phyloP scores from a whole-genome alignment of 352 stramenopile species.

The Phytophthora brassicae region DNA sequence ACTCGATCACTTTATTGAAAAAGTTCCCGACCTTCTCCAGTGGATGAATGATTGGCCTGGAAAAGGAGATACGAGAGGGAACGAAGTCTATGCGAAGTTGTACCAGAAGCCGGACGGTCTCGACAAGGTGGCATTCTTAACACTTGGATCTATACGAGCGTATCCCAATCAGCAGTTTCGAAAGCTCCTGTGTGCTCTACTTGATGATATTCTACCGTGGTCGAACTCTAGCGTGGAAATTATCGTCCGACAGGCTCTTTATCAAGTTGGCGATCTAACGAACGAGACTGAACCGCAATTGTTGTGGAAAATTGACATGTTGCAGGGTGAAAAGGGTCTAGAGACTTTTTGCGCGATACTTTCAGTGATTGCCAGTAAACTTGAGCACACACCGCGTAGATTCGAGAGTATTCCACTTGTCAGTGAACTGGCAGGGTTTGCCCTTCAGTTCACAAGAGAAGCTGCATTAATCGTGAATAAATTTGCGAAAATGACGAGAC shows the following conservation, averaged over 20 bases:
- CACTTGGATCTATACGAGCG: constrained; percentile 40
- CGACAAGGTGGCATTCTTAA: constrained; percentile 31
- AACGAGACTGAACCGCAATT: constrained; percentile 25
- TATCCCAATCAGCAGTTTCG: constrained; percentile 56
- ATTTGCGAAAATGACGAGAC: constrained; percentile 30
- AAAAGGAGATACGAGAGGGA: constrained; percentile 35
- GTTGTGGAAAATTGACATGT: constrained; percentile 49
- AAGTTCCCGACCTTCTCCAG: constrained; percentile 32
- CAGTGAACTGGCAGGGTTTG: constrained; percentile 35
- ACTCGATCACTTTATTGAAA: constrained; percentile 36
- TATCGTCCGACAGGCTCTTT: constrained; percentile 50
- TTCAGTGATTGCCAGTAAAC: constrained; percentile 14
- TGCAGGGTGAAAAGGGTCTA: neutral
- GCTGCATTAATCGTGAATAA: constrained; percentile 16
- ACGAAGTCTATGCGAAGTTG: constrained; percentile 45
- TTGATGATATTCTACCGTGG: constrained; percentile 49
- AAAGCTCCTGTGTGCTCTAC: constrained; percentile 43
- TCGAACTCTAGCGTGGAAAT: constrained; percentile 33
- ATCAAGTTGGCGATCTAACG: constrained; percentile 46
- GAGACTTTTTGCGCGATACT: constrained; percentile 29
- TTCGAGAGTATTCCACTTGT: constrained; percentile 40
- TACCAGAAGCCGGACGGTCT: constrained; percentile 19
- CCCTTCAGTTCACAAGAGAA: constrained; percentile 24
- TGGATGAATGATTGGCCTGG: constrained; percentile 51
- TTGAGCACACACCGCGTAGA: constrained; percentile 32